These are phyloP conservation scores for Leccinellum rugosiceps DNA, from an alignment of 768 basidiomycete species.

Conservation along the genomic window DNA sequence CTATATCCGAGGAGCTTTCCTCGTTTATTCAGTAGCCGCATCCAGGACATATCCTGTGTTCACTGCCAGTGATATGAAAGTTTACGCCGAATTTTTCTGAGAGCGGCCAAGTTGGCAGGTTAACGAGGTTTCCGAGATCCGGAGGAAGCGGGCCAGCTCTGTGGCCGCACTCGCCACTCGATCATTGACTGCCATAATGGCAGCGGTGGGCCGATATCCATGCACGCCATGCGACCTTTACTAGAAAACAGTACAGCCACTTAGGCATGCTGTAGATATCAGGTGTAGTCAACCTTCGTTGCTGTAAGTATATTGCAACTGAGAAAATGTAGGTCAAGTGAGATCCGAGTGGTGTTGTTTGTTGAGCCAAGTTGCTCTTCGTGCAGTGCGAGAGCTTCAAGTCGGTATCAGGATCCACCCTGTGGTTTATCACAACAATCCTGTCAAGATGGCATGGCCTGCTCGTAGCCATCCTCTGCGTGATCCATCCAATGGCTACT, in stretches of 20 bases:
- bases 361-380: not conserved
- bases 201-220: not conserved
- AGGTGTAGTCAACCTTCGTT: not conserved
- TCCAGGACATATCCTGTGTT: slow-evolving; percentile 1
- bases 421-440: slow-evolving; percentile 10
- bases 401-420: slow-evolving; percentile 14
- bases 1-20: slow-evolving; percentile 19
- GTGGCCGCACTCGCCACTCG: not conserved
- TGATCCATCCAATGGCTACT: not conserved
- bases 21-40: slow-evolving; percentile 21
- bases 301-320: not conserved
- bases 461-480: slow-evolving; percentile 13
- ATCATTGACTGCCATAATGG: not conserved
- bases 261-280: not conserved
- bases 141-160: not conserved
- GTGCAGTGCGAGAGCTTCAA: not conserved
- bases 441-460: slow-evolving; percentile 1
- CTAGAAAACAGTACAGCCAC: not conserved
- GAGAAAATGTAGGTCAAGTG: not conserved
- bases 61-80: not conserved
- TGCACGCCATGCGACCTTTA: not conserved
- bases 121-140: not conserved
- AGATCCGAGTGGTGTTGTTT: not conserved
- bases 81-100: not conserved
- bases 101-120: not conserved